Percentiles rank a stretch among this genome's conserved stretches.
Conservation (phyloP, 805 yeast genomes). For the Myxozyma mucilagina region DNA sequence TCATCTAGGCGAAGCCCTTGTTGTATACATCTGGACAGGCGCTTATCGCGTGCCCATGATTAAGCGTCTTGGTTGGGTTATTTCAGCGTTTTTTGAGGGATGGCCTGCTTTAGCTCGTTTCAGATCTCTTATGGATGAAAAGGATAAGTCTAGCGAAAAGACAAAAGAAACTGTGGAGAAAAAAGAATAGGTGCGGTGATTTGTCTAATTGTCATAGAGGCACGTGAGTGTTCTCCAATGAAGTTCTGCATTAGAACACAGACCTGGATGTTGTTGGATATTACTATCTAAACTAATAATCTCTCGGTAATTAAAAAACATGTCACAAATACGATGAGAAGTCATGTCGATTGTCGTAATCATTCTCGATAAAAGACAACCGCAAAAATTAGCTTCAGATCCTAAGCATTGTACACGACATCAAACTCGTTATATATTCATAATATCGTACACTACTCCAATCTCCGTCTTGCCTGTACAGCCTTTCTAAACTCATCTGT, state of each 20-base stretch:
- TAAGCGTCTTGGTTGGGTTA: conserved; percentile 28
- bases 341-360: no score
- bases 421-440: no score
- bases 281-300: no score
- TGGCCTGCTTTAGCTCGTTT: conserved; percentile 30
- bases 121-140: conserved; percentile 29
- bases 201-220: not conserved
- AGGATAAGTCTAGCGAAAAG: conserved; percentile 25
- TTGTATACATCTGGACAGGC: conserved; percentile 30
- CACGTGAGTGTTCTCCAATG: no score
- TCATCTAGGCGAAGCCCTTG: conserved; percentile 26
- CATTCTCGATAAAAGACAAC: no score
- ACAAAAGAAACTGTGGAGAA: conserved; percentile 23
- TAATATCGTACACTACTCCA: not conserved
- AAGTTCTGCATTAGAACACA: no score
- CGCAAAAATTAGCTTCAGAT: no score
- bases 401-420: no score
- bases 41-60: conserved; percentile 31
- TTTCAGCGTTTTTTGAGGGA: conserved; percentile 30
- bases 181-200: conserved; percentile 10
- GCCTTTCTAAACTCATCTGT: conserved; percentile 5
- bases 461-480: conserved; percentile 3
- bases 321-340: no score
- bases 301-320: no score
- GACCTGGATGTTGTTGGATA: no score